Evolutionary conservation across 2,329 filamentous ascomycete genomes (phyloP), one percentile per base, ranked within the genome.

Genomic region (Truncatella angustata): DNA sequence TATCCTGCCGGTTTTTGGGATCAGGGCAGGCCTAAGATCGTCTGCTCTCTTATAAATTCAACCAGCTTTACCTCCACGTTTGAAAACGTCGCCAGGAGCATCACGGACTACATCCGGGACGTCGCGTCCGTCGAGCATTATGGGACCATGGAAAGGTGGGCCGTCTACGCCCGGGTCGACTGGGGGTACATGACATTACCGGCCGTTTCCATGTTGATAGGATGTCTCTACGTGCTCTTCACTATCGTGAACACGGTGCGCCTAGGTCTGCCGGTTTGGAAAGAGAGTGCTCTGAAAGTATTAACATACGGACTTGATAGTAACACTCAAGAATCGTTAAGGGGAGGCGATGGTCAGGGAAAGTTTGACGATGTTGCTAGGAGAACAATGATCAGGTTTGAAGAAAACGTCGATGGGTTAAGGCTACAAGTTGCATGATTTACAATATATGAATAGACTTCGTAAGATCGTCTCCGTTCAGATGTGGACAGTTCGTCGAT

Each of bases 61-160:
- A 32, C 28, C 28, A 32, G 14, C 28, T 14, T 32, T 32, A 35
- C 52, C 1, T 45, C 28, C 3, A 59, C 56, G 6, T 59, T 59
- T 24, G 58, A 55, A 2, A 54, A 49, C 6, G 55, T 52, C 2
- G 57, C 55, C n/a, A 52, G 30, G 36, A 49, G 35, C 2, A 54
- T 58, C 24, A 51, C 56, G 2, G 54, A 57, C 23, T 57, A 53
- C 54, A 56, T 62, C 26, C 54, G 58, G 18, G 55, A 57, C 43
- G 26, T 50, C 1, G 51, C 53, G 20, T 48, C 49, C 4, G 39
- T 49, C 1, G 57, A 34, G 3, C 34, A 48, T 1, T 3, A 24
- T 0, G 58, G 59, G 1, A 42, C 35, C 1, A 51, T 37, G 5
- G 21, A 56, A 12, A 56, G 60, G 12, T 62, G 54, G 58, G 50